These are phyloP conservation scores for Triticum monococcum DNA, from an alignment of 176 grass and related monocot species.

Conservation along the genomic window DNA sequence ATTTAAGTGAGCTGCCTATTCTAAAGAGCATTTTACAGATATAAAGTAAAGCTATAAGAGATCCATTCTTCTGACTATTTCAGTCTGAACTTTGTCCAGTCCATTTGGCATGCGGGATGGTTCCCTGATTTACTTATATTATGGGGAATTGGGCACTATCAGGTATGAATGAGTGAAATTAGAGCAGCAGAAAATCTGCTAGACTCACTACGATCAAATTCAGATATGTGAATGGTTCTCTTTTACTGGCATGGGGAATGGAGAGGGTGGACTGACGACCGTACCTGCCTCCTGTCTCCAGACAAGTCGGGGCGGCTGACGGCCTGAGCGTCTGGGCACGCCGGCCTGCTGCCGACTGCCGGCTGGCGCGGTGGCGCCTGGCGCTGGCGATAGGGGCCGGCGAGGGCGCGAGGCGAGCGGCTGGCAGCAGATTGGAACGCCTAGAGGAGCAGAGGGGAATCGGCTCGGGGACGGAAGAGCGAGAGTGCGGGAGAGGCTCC, in stretches of 20 bases:
- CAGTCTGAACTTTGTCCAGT: slow-evolving; percentile 31
- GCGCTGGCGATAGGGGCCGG: too few species aligned
- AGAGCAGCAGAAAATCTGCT: slow-evolving; percentile 49
- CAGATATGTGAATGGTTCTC: not conserved
- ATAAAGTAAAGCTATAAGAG: slow-evolving; percentile 8
- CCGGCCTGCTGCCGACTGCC: too few species aligned
- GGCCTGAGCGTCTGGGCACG: too few species aligned
- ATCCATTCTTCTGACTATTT: slow-evolving; percentile 8
- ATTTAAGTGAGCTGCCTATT: not conserved
- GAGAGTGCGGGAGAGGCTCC: too few species aligned
- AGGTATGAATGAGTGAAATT: slow-evolving; percentile 37
- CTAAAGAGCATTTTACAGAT: not conserved
- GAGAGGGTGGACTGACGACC: too few species aligned
- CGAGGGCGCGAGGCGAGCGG: too few species aligned
- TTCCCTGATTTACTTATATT: slow-evolving; percentile 60
- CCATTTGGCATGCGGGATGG: slow-evolving; percentile 62
- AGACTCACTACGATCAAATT: slow-evolving; percentile 61
- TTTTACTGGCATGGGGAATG: not conserved
- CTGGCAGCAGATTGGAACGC: too few species aligned
- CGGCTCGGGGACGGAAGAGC: too few species aligned
- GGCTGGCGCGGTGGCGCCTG: too few species aligned
- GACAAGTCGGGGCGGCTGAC: too few species aligned
- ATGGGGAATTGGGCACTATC: slow-evolving; percentile 42
- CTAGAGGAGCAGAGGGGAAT: too few species aligned
- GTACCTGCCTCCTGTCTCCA: too few species aligned